Percentiles rank a stretch among this genome's conserved stretches.
Evolutionary conservation across 352 stramenopile species (phyloP).

Genomic region (Blastocystis sp.): DNA sequence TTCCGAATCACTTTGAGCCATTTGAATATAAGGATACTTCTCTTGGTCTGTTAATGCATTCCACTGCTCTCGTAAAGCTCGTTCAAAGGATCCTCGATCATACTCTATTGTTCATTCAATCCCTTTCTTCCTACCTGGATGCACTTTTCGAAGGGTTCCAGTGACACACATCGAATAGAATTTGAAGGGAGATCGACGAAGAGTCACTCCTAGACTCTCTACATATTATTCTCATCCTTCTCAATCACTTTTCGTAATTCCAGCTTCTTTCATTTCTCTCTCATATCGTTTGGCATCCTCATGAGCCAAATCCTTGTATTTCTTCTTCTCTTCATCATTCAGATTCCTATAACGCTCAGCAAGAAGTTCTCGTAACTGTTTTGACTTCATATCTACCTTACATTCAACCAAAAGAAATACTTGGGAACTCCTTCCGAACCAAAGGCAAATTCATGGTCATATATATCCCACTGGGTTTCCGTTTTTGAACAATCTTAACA

Average conservation of each 20-base stretch:
- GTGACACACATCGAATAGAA: neutral
- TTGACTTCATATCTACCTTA: neutral
- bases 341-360: neutral
- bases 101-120: neutral
- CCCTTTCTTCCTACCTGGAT: neutral
- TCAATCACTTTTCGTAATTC: neutral
- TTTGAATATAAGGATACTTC: conserved; percentile 49
- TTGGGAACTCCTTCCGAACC: neutral
- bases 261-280: neutral
- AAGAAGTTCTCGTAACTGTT: neutral
- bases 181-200: neutral
- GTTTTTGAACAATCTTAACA: neutral
- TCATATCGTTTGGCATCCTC: neutral
- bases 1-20: conserved; percentile 55
- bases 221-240: neutral
- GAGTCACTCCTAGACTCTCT: neutral
- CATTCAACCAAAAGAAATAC: neutral
- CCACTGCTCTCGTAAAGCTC: conserved; percentile 60
- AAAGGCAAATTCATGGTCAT: neutral
- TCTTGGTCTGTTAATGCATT: conserved; percentile 53
- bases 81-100: neutral
- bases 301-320: neutral
- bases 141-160: neutral
- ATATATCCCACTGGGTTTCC: neutral
- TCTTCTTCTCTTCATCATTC: neutral